These are phyloP conservation scores for Fusarium miscanthi DNA, from an alignment of 2,329 filamentous ascomycete genomes.

Conservation along the genomic window DNA sequence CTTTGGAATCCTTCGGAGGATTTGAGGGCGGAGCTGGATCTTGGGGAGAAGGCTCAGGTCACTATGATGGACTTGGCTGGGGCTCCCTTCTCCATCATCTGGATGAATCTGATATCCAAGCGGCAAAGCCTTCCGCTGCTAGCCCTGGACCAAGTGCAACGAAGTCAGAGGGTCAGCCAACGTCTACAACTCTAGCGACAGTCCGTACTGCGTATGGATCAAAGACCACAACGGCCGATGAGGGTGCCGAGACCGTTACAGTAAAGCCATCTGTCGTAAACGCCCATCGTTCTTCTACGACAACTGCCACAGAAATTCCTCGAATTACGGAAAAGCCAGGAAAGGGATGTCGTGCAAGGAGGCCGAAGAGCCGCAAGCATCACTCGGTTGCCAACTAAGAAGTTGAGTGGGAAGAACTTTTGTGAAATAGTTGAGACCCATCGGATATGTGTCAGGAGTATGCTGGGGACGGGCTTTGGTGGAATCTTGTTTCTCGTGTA, in stretches of 20 bases:
- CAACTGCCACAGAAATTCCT: no score
- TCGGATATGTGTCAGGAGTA: neutral
- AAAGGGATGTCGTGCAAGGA: neutral
- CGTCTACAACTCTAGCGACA: neutral
- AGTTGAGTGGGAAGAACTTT: neutral
- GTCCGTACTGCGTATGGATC: neutral
- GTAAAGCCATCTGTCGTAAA: neutral
- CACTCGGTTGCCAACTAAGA: neutral
- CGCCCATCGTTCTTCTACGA: neutral
- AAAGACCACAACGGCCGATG: neutral
- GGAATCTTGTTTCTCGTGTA: neutral
- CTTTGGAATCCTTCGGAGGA: neutral
- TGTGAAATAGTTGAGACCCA: neutral
- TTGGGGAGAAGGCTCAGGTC: neutral
- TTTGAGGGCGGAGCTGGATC: neutral
- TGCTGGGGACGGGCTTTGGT: no score
- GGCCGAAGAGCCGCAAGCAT: neutral
- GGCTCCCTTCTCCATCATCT: neutral
- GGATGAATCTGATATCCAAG: neutral
- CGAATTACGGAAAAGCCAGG: neutral
- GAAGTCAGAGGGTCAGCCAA: neutral
- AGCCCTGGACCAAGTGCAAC: neutral
- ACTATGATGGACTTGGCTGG: constrained; percentile 9
- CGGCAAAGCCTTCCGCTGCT: neutral
- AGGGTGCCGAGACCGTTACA: neutral